Base-by-base conservation (phyloP, 108 stramenopile genomes). In the Cyclotella atomus region DNA sequence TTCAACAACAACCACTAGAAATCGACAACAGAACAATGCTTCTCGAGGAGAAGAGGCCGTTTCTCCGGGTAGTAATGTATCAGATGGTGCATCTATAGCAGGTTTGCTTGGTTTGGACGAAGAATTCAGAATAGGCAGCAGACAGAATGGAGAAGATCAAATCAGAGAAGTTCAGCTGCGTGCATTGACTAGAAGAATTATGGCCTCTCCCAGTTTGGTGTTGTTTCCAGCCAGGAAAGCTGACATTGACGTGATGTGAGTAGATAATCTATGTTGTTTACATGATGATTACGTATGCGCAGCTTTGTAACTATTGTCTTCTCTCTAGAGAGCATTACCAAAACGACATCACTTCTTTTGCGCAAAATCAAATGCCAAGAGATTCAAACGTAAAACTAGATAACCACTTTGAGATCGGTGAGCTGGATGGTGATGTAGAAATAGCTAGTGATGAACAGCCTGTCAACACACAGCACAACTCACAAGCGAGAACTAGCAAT, bases 201-300 rank as follows among this genome's bases (percentile, higher is more conserved):
- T 91, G 68, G 77, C 82, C 17, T 83, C 81, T 38, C 81, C 83
- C 17, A 88, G 86, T 74, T 68, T 94, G 27, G 66, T 91, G 9
- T 75, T 94, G 4, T 94, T 94, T 68, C 89, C 90, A 20, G 90
- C 88, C 29, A 80, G 69, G 57, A 90, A 94, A 64, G 89, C 87
- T 60, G 87, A 89, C 34, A 84, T 84, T 14, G 93, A 93, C 66
- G 81, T 93, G 12, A 79, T 93, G 75, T 75, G 86, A 93, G 66
- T 84, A 77, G 19, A 53, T 14, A 20, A n/a, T 21, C 32, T 12
- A 46, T 17, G 5, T 20, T 33, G 27, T 8, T n/a, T n/a, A n/a
- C n/a, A n/a, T n/a, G n/a, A n/a, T n/a, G n/a, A 14, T 36, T 19
- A 15, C 3, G 17, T 7, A 3, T 5, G 35, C 9, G n/a, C 23